Conservation (phyloP, 345 rosid genomes). For the Citrus hindsii region DNA sequence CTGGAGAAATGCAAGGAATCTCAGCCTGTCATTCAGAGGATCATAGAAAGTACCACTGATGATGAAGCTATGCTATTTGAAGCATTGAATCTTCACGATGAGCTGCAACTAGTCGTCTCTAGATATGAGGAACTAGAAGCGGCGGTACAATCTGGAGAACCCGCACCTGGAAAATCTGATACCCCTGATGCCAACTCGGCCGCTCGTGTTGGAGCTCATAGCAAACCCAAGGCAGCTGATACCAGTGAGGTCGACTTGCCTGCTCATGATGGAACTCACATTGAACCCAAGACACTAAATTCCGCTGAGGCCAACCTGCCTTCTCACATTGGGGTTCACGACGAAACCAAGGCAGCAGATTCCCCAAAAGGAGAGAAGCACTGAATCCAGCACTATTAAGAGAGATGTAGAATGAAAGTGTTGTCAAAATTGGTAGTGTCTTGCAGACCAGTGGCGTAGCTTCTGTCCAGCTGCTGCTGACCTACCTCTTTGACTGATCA, state of each 20-base stretch:
- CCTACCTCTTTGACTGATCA: neutral
- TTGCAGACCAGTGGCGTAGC: neutral
- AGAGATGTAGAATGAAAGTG: neutral
- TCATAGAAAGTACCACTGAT: conserved; percentile 67
- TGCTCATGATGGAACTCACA: neutral
- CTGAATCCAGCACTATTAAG: conserved; percentile 17
- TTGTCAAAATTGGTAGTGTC: neutral
- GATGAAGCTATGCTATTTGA: conserved; percentile 77
- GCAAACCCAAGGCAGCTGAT: conserved; percentile 1
- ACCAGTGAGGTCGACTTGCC: neutral
- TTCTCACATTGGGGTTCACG: neutral
- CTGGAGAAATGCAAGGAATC: conserved; percentile 78
- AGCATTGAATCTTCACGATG: conserved; percentile 73
- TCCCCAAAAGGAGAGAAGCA: conserved; percentile 3
- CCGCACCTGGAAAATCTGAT: conserved; percentile 15
- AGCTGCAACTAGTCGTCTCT: conserved; percentile 57
- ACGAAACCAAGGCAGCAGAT: conserved; percentile 11
- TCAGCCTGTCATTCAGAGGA: conserved; percentile 58
- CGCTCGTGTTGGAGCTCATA: neutral
- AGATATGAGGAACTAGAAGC: conserved; percentile 38
- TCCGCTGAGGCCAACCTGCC: neutral
- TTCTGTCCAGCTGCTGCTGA: neutral
- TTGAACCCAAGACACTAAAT: conserved; percentile 10
- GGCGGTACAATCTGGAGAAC: conserved; percentile 17
- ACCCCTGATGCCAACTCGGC: neutral